Evolutionary conservation across 305 asterid genomes (phyloP).

Genomic region (Fraxinus latifolia): DNA sequence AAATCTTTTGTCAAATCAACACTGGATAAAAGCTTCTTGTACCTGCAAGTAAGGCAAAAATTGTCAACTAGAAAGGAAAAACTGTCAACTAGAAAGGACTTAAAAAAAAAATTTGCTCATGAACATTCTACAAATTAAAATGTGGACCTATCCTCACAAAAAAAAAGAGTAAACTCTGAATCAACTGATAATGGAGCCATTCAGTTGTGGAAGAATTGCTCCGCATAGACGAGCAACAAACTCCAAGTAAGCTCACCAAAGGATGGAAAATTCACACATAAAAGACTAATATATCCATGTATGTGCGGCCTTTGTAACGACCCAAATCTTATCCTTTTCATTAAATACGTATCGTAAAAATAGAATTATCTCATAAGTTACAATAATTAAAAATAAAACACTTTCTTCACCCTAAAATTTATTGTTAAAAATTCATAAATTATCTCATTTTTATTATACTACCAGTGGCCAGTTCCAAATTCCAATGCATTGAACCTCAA

Average conservation of each 20-base stretch:
- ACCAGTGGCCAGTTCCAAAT: background rate
- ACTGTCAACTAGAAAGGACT: slow-evolving; percentile 11
- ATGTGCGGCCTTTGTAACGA: background rate
- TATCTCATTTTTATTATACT: background rate
- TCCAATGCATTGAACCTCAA: background rate
- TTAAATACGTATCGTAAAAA: background rate
- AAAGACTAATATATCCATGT: background rate
- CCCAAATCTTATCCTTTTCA: background rate
- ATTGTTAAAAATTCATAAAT: background rate
- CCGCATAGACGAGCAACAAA: background rate
- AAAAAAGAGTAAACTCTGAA: slow-evolving; percentile 8
- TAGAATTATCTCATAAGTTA: background rate
- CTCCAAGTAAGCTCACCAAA: background rate
- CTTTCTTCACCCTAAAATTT: background rate
- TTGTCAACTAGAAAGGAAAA: slow-evolving; percentile 12
- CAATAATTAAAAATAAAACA: too few species aligned
- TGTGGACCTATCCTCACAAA: background rate
- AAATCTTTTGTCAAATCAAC: slow-evolving; percentile 94
- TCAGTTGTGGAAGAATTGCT: slow-evolving; percentile 11
- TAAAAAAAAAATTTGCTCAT: background rate
- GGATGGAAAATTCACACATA: background rate
- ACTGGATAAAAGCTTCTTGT: slow-evolving; percentile 95
- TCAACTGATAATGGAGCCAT: slow-evolving; percentile 15
- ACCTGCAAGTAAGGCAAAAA: slow-evolving; percentile 55
- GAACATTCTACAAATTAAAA: background rate